Evolutionary conservation across 202 grass and related monocot genomes (phyloP), one percentile per base, ranked within the genome.

Genomic region (Alloteropsis angusta): DNA sequence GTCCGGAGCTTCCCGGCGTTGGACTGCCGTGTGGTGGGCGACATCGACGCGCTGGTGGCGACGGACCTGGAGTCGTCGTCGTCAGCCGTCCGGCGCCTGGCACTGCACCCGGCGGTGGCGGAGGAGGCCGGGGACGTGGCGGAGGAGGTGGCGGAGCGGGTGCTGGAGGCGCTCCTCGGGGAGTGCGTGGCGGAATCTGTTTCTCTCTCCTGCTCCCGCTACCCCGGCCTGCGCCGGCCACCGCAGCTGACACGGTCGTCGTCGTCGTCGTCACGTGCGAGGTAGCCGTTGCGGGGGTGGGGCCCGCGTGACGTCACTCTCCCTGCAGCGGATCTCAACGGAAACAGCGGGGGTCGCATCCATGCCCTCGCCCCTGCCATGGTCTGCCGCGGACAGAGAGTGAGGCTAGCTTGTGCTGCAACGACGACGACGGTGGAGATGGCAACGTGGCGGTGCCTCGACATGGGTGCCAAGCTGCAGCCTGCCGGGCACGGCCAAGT

Each of bases 21-120:
- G 18, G 71, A 97, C 77, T 98, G 91, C 71, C 34, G 72, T 1
- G 88, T 92, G 66, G 68, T 94, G 13, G 89, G 74, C 36, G 95
- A 97, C 87, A 87, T 97, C 59, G 87, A 92, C 56, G 87, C 78
- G 18, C 83, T 97, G 48, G 91, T 89, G 75, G 95, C 67, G 0
- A 0, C 4, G 2, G 92, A 95, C 82, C 74, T 93, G 16, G 6
- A 5, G 8, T 26, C 17, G 32, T 19, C 64, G 4, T 0, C 21
- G 7, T 1, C n/a, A 12, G 6, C 14, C 42, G 71, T 66, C 19
- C 80, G 94, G 6, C 81, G 23, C 56, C 22, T 68, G 30, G 38
- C 2, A n/a, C 21, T 6, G 45, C 81, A 71, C 41, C 72, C 66
- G 84, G 78, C 83, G 12, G 79, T 60, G 76, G 83, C 1, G 28